These are phyloP conservation scores for Cyclotella atomus DNA, from an alignment of 108 stramenopile genomes.

Conservation along the genomic window DNA sequence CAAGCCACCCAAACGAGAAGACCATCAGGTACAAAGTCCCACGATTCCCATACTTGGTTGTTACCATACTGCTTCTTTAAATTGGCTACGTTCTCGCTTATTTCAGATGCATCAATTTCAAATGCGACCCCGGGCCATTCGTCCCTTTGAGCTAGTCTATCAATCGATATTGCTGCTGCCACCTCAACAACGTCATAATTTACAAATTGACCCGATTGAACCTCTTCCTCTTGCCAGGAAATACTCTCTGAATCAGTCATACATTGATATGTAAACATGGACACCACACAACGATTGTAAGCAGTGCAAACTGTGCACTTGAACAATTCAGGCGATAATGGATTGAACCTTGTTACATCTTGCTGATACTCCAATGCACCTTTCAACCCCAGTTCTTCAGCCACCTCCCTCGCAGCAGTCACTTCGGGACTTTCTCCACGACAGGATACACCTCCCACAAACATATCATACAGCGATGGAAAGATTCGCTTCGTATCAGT, in stretches of 20 bases:
- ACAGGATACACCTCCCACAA: constrained; percentile 77
- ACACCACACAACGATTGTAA: constrained; percentile 84
- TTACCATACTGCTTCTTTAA: constrained; percentile 4
- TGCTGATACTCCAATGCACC: constrained; percentile 31
- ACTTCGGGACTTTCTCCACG: constrained; percentile 57
- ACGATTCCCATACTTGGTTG: constrained; percentile 34
- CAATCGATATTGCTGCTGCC: constrained; percentile 60
- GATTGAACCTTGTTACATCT: constrained; percentile 7
- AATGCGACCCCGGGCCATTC: constrained; percentile 66
- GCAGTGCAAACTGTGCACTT: constrained; percentile 74
- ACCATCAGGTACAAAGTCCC: constrained; percentile 88
- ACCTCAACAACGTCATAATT: constrained; percentile 57
- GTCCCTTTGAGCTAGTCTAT: constrained; percentile 43
- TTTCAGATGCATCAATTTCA: constrained; percentile 4
- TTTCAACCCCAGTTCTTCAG: constrained; percentile 74
- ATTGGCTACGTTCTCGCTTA: neutral
- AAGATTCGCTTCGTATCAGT: constrained; percentile 76
- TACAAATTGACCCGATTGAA: constrained; percentile 81
- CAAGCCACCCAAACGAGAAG: constrained; percentile 83
- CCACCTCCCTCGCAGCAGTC: constrained; percentile 76
- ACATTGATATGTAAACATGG: constrained; percentile 61
- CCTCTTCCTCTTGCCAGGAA: constrained; percentile 85
- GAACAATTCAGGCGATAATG: constrained; percentile 55
- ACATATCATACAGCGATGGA: constrained; percentile 85
- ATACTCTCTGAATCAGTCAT: constrained; percentile 43